Conservation (phyloP, 2,329 filamentous ascomycete species). For the Mycosphaerella arachidis region DNA sequence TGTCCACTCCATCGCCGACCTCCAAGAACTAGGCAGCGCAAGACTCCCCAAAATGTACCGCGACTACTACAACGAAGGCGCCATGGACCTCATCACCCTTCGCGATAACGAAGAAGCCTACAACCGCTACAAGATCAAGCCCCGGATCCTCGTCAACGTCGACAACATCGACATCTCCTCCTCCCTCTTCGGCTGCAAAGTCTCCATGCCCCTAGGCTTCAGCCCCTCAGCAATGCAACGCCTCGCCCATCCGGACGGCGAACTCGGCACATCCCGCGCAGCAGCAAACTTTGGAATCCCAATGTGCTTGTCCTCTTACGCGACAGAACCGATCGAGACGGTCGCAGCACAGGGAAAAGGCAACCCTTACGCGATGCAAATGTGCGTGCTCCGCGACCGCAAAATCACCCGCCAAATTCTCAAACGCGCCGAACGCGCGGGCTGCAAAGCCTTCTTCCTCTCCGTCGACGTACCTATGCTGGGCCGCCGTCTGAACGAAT, state of each 20-base stretch:
- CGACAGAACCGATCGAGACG: constrained; percentile 48
- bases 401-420: constrained; percentile 42
- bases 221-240: constrained; percentile 50
- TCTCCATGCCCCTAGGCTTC: constrained; percentile 50
- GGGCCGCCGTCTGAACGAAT: constrained; percentile 51
- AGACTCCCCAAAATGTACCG: constrained; percentile 17
- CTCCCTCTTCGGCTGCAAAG: constrained; percentile 40
- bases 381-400: constrained; percentile 51
- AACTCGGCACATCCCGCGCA: constrained; percentile 47
- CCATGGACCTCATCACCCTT: constrained; percentile 31
- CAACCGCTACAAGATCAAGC: constrained; percentile 39
- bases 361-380: constrained; percentile 50
- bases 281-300: constrained; percentile 40
- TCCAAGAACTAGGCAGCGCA: constrained; percentile 11
- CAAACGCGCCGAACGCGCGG: constrained; percentile 32
- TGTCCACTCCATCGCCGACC: constrained; percentile 14
- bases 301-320: constrained; percentile 49
- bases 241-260: constrained; percentile 51
- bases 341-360: constrained; percentile 40
- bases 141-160: constrained; percentile 37
- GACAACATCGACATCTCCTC: constrained; percentile 38
- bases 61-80: constrained; percentile 35
- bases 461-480: constrained; percentile 51
- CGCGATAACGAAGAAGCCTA: constrained; percentile 51
- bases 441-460: constrained; percentile 51